Conservation (phyloP, 148 eudicot genomes). For the Persicaria maculosa region DNA sequence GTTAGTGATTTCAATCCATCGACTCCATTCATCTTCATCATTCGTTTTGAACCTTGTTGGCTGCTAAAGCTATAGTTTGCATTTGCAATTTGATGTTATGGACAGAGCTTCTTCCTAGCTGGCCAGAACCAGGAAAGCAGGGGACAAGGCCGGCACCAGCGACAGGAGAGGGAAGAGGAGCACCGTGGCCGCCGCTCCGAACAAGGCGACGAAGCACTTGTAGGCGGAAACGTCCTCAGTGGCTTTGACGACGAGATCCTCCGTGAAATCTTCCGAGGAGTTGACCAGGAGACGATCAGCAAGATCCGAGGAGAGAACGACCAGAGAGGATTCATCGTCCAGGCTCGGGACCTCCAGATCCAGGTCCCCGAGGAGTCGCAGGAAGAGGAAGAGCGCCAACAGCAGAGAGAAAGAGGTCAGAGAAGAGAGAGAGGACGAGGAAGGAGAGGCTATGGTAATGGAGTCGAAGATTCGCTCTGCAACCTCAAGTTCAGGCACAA, state of each 20-base stretch:
- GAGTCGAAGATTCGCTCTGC: constrained; percentile 43
- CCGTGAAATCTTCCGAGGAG: constrained; percentile 18
- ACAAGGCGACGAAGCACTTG: neutral
- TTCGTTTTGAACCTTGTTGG: neutral
- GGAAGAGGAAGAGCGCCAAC: constrained; percentile 18
- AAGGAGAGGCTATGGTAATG: constrained; percentile 14
- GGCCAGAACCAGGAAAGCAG: constrained; percentile 34
- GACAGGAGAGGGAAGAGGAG: constrained; percentile 9
- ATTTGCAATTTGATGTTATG: neutral
- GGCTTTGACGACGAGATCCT: constrained; percentile 39
- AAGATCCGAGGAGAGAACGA: constrained; percentile 37
- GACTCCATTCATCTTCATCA: neutral
- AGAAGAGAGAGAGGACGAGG: constrained; percentile 7
- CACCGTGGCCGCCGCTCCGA: neutral
- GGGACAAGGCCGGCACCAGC: constrained; percentile 19
- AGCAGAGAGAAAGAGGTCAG: neutral
- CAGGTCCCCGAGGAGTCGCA: constrained; percentile 25
- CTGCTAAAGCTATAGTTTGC: neutral
- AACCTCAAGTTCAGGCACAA: constrained; percentile 21
- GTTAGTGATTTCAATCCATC: constrained; percentile 16
- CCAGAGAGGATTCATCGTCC: constrained; percentile 40
- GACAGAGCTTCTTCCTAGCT: constrained; percentile 56
- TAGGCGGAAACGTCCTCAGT: constrained; percentile 30
- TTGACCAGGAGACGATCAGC: constrained; percentile 24
- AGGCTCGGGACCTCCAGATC: constrained; percentile 24